Percentiles rank a stretch among this genome's conserved stretches.
Evolutionary conservation across 805 yeast species (phyloP).

Genomic region (Wickerhamomyces hampshirensis): DNA sequence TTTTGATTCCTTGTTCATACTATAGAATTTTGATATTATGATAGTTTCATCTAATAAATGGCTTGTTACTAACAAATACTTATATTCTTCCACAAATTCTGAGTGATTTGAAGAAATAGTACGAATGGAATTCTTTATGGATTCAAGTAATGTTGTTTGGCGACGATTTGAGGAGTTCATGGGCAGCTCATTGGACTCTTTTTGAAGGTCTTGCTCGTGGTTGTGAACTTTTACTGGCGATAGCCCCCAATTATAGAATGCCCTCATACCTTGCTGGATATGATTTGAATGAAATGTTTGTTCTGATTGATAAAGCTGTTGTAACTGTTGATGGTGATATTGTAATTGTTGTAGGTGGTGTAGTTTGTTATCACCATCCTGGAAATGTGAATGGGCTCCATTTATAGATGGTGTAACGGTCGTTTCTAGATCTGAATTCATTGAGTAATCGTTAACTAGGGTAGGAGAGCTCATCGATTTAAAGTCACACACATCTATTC

Average conservation of each 20-base stretch:
- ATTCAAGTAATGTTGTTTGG: too few species aligned
- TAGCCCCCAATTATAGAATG: conserved; percentile 17
- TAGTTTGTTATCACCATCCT: too few species aligned
- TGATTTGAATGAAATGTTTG: not conserved
- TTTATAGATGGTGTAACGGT: too few species aligned
- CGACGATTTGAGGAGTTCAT: too few species aligned
- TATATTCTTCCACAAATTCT: conserved; percentile 45
- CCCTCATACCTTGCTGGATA: too few species aligned
- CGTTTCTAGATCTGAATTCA: conserved; percentile 6
- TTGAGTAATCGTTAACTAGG: conserved; percentile 17
- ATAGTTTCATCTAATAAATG: conserved; percentile 39
- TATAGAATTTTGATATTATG: conserved; percentile 22
- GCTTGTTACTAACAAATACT: conserved; percentile 45
- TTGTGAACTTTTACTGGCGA: conserved; percentile 9
- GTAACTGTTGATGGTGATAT: conserved; percentile 1
- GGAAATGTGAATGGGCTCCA: not conserved
- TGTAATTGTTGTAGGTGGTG: not conserved
- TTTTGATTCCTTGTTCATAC: conserved; percentile 14
- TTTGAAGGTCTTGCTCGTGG: not conserved
- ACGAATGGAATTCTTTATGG: not conserved
- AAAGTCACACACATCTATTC: conserved; percentile 17
- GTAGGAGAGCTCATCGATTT: conserved; percentile 23
- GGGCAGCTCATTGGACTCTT: too few species aligned
- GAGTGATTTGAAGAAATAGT: not conserved
- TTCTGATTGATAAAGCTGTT: not conserved